These are phyloP conservation scores for Sphagnum fallax DNA, from an alignment of 228 moss, liverwort and hornwort genomes.

Conservation along the genomic window DNA sequence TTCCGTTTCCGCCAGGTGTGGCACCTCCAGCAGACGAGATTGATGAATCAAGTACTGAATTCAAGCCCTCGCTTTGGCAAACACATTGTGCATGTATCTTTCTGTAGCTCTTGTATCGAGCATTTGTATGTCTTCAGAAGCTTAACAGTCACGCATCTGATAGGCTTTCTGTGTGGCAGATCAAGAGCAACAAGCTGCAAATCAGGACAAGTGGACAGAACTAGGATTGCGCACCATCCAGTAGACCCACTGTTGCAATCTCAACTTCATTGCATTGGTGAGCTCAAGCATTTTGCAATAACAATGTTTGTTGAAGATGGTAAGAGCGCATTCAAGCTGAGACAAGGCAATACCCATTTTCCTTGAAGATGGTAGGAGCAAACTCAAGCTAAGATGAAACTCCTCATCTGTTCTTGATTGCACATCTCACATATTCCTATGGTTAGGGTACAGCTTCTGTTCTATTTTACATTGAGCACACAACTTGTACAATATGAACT, in stretches of 20 bases:
- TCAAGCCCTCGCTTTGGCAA: not conserved
- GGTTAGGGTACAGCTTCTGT: too few species aligned
- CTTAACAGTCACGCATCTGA: not conserved
- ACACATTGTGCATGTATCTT: not conserved
- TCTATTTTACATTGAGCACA: too few species aligned
- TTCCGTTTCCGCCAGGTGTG: conserved; percentile 85
- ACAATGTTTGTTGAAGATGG: too few species aligned
- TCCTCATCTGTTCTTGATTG: too few species aligned
- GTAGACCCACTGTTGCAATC: conserved; percentile 5
- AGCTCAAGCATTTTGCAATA: too few species aligned
- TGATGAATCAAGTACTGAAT: conserved; percentile 74
- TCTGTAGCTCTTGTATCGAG: not conserved
- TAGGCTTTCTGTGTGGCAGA: conserved; percentile 29
- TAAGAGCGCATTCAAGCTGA: too few species aligned
- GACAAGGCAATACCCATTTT: too few species aligned
- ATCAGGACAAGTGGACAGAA: conserved; percentile 90
- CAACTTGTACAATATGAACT: too few species aligned
- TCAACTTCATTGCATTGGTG: too few species aligned
- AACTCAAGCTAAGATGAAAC: too few species aligned
- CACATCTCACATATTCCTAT: too few species aligned
- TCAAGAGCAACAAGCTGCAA: conserved; percentile 74
- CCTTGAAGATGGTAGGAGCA: too few species aligned
- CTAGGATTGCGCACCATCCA: conserved; percentile 72
- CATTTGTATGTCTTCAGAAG: not conserved
- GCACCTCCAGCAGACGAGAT: conserved; percentile 87